Evolutionary conservation across 169 alveolate species (phyloP), one percentile per base, ranked within the genome.

Genomic region (Theileria annulata): DNA sequence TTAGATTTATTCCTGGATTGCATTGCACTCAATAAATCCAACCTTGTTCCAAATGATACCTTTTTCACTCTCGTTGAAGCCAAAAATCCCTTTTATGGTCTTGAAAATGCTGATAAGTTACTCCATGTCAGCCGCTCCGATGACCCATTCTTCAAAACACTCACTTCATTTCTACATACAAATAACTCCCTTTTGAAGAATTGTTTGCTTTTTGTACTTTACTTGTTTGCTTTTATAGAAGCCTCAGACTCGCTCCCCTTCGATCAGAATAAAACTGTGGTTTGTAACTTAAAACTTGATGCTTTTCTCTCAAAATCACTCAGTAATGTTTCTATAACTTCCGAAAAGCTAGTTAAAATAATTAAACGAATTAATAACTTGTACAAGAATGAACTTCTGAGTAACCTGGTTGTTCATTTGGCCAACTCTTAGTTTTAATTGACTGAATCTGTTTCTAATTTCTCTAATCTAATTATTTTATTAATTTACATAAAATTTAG

Each of bases 161-260:
- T 68, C 21, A 1, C 23, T 8, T 31, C 49, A 21, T n/a, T 17
- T 21, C 19, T 15, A 17, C 5, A 4, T 19, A 15, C 19, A 2
- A 15, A 42, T 13, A n/a, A 21, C 12, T 28, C 12, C 0, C 3
- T 1, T 17, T n/a, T 19, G 63, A n/a, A 31, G 59, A 23, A 3
- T 10, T 23, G 28, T 17, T 35, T 30, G 27, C 33, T 64, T 27
- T 68, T 68, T 8, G 63, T 27, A 19, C 76, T 68, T 49, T 68
- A 68, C 62, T 58, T 68, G 33, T 49, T 68, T 19, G 76, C 76
- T 4, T 68, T 42, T 23, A 15, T 33, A 2, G 76, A 68, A 58
- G 66, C 76, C 4, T 48, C 76, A 15, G 76, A 58, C 76, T 17
- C 59, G 8, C 21, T 23, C 5, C 76, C 59, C 0, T 49, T 49